Conservation (phyloP, 2,329 filamentous ascomycete genomes). For the Phyllosticta paracitricarpa region DNA sequence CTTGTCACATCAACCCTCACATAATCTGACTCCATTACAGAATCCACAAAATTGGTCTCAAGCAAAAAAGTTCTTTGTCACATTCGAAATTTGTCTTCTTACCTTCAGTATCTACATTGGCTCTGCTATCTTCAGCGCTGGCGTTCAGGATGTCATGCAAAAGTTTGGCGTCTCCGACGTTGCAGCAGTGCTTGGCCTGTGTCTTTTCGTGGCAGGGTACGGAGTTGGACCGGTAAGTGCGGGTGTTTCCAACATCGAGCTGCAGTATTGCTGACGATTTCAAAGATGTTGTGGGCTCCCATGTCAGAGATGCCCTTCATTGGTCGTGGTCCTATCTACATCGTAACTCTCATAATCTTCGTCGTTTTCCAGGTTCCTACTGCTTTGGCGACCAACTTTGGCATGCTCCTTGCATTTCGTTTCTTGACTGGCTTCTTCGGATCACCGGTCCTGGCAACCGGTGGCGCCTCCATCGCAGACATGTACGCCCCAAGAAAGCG, state of each 20-base stretch:
- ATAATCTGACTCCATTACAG: constrained; percentile 13
- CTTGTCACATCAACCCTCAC: neutral
- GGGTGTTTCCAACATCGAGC: neutral
- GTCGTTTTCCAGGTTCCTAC: constrained; percentile 38
- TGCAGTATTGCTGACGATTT: neutral
- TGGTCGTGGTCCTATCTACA: constrained; percentile 37
- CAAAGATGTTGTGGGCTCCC: constrained; percentile 29
- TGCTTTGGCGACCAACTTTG: constrained; percentile 38
- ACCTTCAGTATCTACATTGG: constrained; percentile 40
- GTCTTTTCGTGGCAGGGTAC: constrained; percentile 22
- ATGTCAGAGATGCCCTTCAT: constrained; percentile 40
- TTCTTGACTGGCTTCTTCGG: constrained; percentile 42
- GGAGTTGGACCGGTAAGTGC: constrained; percentile 21
- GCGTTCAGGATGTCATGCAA: constrained; percentile 25
- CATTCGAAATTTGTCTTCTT: constrained; percentile 37
- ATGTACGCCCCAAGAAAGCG: constrained; percentile 32
- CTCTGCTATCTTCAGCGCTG: constrained; percentile 37
- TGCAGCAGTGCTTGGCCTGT: constrained; percentile 37
- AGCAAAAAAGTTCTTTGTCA: constrained; percentile 35
- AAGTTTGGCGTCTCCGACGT: constrained; percentile 30
- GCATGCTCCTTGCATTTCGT: constrained; percentile 41
- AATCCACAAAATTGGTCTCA: constrained; percentile 40
- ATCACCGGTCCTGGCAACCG: constrained; percentile 36
- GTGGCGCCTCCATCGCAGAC: constrained; percentile 36
- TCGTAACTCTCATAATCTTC: constrained; percentile 36